Conservation (phyloP, 2,329 filamentous ascomycete species). For the Sclerotinia subarctica region DNA sequence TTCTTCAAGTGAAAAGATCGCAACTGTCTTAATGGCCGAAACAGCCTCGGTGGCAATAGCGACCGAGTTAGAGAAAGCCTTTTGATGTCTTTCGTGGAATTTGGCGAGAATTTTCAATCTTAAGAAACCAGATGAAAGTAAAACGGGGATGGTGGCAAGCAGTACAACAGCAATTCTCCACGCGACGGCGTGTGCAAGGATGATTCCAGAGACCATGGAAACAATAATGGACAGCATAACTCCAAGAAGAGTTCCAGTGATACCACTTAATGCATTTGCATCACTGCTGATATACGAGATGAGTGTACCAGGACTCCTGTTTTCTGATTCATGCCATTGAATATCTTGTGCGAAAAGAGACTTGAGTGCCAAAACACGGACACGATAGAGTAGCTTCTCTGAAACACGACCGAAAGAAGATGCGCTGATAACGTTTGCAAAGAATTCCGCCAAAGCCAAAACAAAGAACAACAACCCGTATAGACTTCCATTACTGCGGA, state of each 20-base stretch:
- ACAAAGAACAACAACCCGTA: slow-evolving; percentile 47
- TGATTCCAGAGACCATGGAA: slow-evolving; percentile 65
- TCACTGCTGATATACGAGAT: slow-evolving; percentile 69
- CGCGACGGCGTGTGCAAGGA: slow-evolving; percentile 65
- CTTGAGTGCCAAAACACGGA: slow-evolving; percentile 51
- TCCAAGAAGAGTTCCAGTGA: slow-evolving; percentile 68
- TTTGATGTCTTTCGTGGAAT: slow-evolving; percentile 11
- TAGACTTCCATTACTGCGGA: slow-evolving; percentile 38
- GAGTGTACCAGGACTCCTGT: slow-evolving; percentile 58
- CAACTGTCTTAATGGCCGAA: slow-evolving; percentile 60
- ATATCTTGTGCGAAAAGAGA: slow-evolving; percentile 63
- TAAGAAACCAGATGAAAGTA: slow-evolving; percentile 9
- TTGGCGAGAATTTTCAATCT: slow-evolving; percentile 1
- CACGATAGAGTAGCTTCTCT: slow-evolving; percentile 62
- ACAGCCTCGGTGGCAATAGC: slow-evolving; percentile 51
- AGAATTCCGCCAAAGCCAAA: slow-evolving; percentile 54
- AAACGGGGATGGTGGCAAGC: slow-evolving; percentile 55
- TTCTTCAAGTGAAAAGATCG: slow-evolving; percentile 53
- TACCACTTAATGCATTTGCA: slow-evolving; percentile 61
- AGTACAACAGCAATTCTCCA: slow-evolving; percentile 75
- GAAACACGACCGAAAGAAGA: slow-evolving; percentile 53
- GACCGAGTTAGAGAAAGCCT: slow-evolving; percentile 5
- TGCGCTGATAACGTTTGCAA: slow-evolving; percentile 59
- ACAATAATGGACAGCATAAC: slow-evolving; percentile 65
- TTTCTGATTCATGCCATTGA: slow-evolving; percentile 68